phyloP scores from a whole-genome alignment of 192 early-diverging fungal genomes.

The Cetraspora pellucida region DNA sequence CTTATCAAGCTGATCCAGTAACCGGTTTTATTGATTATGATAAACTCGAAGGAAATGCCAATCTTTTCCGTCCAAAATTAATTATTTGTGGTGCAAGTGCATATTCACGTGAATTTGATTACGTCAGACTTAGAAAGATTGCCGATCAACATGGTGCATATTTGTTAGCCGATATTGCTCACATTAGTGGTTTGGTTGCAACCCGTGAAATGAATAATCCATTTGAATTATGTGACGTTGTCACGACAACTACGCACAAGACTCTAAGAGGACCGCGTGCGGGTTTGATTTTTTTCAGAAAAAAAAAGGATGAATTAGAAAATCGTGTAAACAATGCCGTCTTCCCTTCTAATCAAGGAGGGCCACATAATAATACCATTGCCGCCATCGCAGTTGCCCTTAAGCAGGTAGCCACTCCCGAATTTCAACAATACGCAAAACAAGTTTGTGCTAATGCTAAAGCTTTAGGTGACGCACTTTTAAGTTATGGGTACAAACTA shows the following conservation, averaged over 20 bases:
- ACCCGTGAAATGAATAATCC: constrained; percentile 88
- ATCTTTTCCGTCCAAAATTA: constrained; percentile 95
- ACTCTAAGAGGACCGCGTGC: constrained; percentile 99
- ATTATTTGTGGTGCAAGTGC: constrained; percentile 99
- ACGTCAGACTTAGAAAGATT: constrained; percentile 92
- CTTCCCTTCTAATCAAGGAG: constrained; percentile 99
- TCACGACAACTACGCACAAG: constrained; percentile 99
- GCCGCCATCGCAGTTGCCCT: constrained; percentile 96
- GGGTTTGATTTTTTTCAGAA: constrained; percentile 98
- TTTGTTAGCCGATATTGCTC: constrained; percentile 98
- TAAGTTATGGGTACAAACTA: constrained; percentile 86
- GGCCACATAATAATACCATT: constrained; percentile 99
- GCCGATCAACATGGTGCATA: constrained; percentile 96
- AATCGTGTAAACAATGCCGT: constrained; percentile 96
- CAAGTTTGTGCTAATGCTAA: constrained; percentile 95
- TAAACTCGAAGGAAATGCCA: constrained; percentile 88
- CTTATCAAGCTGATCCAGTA: constrained; percentile 89
- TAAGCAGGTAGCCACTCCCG: constrained; percentile 94
- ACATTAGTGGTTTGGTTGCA: constrained; percentile 96
- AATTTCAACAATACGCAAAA: constrained; percentile 92
- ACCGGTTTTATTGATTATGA: constrained; percentile 96
- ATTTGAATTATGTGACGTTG: constrained; percentile 97
- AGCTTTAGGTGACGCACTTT: constrained; percentile 79
- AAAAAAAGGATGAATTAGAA: constrained; percentile 78
- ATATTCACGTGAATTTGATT: constrained; percentile 99